Conservation (phyloP, 371 early-diverging fungal species). For the Blakeslea trispora region DNA sequence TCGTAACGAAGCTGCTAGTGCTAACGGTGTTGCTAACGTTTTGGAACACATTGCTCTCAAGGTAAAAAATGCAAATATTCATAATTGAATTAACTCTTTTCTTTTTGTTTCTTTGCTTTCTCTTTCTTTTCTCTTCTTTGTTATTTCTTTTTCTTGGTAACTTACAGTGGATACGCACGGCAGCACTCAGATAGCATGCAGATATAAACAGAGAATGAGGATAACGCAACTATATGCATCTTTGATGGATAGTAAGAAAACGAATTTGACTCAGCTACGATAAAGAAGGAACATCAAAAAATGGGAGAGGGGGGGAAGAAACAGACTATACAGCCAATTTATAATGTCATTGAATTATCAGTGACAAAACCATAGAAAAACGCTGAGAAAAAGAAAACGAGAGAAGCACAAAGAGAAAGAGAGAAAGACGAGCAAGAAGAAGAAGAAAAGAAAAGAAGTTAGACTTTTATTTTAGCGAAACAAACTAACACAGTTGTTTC, state of each 20-base stretch:
- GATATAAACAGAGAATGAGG: too few species aligned
- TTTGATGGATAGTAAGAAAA: too few species aligned
- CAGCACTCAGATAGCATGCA: too few species aligned
- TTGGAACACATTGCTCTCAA: constrained; percentile 97
- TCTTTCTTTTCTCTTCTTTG: background rate
- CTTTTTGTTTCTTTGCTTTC: background rate
- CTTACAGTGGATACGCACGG: too few species aligned
- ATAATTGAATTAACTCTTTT: background rate
- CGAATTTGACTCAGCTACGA: too few species aligned
- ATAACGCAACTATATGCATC: too few species aligned
- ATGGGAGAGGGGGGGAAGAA: background rate
- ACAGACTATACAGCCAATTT: too few species aligned
- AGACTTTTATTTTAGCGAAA: background rate
- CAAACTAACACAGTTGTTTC: constrained; percentile 53
- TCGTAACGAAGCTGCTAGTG: constrained; percentile 78
- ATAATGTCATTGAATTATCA: too few species aligned
- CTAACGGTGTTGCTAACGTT: constrained; percentile 93
- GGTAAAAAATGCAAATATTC: constrained; percentile 47
- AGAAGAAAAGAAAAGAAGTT: background rate
- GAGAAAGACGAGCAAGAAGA: constrained; percentile 73
- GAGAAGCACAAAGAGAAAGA: constrained; percentile 51
- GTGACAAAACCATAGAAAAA: too few species aligned
- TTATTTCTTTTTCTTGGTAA: too few species aligned
- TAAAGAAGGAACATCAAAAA: background rate
- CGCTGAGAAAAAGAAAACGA: constrained; percentile 54